A percentile compares a stretch with the other conserved stretches of the same genome.
phyloP scores from a whole-genome alignment of 2,329 filamentous ascomycete species.

The Penicillium capsulatum region DNA sequence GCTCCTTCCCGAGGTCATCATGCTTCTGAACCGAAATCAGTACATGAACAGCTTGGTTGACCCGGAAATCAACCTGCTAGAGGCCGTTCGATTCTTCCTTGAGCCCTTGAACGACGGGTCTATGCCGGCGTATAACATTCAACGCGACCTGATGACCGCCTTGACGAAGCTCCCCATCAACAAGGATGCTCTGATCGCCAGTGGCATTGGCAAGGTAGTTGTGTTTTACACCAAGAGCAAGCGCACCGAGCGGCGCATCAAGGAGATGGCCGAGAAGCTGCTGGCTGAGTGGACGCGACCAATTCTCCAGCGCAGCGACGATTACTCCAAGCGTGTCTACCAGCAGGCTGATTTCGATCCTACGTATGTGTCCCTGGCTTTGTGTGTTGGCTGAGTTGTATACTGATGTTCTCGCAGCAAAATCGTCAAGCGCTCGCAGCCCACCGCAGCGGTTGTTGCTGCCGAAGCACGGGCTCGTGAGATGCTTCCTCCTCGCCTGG shows the following conservation, averaged over 20 bases:
- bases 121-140: constrained; percentile 93
- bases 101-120: constrained; percentile 93
- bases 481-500: constrained; percentile 50
- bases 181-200: constrained; percentile 84
- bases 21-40: constrained; percentile 80
- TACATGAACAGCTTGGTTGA: constrained; percentile 80
- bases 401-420: constrained; percentile 30
- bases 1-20: constrained; percentile 84
- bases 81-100: constrained; percentile 94
- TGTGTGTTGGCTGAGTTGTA: constrained; percentile 3
- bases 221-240: constrained; percentile 97
- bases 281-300: constrained; percentile 93
- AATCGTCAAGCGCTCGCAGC: constrained; percentile 31
- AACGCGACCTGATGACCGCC: constrained; percentile 84
- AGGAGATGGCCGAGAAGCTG: constrained; percentile 88
- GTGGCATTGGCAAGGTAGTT: constrained; percentile 92
- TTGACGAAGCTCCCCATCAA: constrained; percentile 78
- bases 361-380: constrained; percentile 33
- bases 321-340: constrained; percentile 79
- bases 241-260: constrained; percentile 80
- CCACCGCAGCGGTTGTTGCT: constrained; percentile 38
- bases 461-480: constrained; percentile 51
- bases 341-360: constrained; percentile 58
- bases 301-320: constrained; percentile 87
- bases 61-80: constrained; percentile 89